phyloP scores from a whole-genome alignment of 2,329 filamentous ascomycete genomes.

The Epichloe bromicola region DNA sequence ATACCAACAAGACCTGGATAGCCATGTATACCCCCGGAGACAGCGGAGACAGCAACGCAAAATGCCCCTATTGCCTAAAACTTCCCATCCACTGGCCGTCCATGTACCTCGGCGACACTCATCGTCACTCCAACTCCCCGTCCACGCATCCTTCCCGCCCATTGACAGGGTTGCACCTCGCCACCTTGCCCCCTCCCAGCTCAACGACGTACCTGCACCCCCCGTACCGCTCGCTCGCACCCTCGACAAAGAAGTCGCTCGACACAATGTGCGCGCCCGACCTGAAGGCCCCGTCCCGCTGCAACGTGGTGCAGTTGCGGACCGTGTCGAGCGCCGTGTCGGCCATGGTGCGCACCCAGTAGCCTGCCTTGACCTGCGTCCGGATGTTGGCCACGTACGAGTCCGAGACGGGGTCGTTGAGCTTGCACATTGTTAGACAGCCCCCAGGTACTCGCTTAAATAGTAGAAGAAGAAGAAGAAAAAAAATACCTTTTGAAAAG shows the following conservation, averaged over 20 bases:
- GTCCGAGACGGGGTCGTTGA: constrained; percentile 27
- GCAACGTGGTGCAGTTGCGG: constrained; percentile 21
- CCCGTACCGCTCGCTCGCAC: constrained; percentile 30
- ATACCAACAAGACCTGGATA: neutral
- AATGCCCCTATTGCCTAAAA: no score
- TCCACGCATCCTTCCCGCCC: constrained; percentile 9
- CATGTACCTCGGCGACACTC: no score
- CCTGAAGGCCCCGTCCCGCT: constrained; percentile 19
- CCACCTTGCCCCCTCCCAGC: constrained; percentile 12
- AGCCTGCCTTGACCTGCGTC: constrained; percentile 29
- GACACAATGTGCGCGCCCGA: constrained; percentile 37
- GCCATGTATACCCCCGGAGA: neutral
- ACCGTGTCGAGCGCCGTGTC: constrained; percentile 33
- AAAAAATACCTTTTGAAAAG: constrained; percentile 28
- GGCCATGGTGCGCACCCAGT: constrained; percentile 35
- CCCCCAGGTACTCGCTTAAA: no score
- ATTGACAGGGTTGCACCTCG: constrained; percentile 20
- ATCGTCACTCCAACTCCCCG: constrained; percentile 3
- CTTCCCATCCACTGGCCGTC: no score
- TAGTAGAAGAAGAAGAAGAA: no score
- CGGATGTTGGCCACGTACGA: constrained; percentile 26
- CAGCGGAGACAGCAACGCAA: neutral
- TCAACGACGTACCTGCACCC: constrained; percentile 28
- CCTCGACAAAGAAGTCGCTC: constrained; percentile 34
- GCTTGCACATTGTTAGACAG: constrained; percentile 12